Conservation (phyloP, 2,329 filamentous ascomycete genomes). For the Calonectria ilicicola region DNA sequence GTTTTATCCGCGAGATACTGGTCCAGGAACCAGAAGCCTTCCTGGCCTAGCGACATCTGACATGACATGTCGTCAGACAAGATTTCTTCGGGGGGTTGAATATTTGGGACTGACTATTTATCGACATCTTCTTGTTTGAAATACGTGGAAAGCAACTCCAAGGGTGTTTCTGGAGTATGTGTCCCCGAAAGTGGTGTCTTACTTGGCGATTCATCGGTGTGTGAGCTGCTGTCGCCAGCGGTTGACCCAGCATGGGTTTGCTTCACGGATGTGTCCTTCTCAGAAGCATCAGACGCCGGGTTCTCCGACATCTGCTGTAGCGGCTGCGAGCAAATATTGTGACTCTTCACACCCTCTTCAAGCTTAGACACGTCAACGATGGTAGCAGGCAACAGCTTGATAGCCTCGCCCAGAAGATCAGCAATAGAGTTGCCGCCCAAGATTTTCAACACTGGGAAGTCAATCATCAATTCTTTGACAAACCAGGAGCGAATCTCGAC, state of each 20-base stretch:
- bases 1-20: slow-evolving; percentile 50
- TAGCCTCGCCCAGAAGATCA: background rate
- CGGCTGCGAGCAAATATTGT: background rate
- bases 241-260: too few species aligned
- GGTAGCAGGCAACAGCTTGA: background rate
- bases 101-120: background rate
- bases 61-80: slow-evolving; percentile 1
- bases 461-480: slow-evolving; percentile 54
- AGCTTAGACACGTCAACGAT: background rate
- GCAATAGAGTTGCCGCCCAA: slow-evolving; percentile 25
- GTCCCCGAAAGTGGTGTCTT: too few species aligned
- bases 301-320: too few species aligned
- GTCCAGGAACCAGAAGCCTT: slow-evolving; percentile 55
- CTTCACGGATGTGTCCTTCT: too few species aligned
- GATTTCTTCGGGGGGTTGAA: background rate
- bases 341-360: background rate
- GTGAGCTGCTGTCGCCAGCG: too few species aligned
- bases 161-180: too few species aligned
- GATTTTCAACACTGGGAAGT: slow-evolving; percentile 59
- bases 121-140: background rate
- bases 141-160: too few species aligned
- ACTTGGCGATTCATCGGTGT: too few species aligned
- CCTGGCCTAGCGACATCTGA: slow-evolving; percentile 54
- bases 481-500: slow-evolving; percentile 60
- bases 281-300: too few species aligned